A percentile compares a stretch with the other conserved stretches of the same genome.
Conservation (phyloP, 228 moss, liverwort and hornwort genomes). For the Sphagnum fallax region DNA sequence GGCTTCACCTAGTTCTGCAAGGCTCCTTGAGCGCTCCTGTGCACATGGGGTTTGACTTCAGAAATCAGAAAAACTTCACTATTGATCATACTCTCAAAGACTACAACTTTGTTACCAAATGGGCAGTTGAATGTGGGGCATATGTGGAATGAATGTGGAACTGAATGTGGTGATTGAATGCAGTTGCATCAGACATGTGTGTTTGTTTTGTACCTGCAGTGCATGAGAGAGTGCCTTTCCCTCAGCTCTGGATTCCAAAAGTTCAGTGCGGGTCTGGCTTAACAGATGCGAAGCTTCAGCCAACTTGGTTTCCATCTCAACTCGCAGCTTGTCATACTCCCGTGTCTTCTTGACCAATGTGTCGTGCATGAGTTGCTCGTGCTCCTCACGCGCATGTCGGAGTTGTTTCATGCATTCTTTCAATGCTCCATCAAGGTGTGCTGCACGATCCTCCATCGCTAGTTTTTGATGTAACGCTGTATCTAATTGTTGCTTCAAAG, state of each 20-base stretch:
- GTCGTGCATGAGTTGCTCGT: conserved; percentile 55
- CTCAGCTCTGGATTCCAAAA: conserved; percentile 52
- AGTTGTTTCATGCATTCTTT: conserved; percentile 66
- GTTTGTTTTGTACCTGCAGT: conserved; percentile 25
- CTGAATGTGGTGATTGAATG: no score
- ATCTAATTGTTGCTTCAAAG: conserved; percentile 46
- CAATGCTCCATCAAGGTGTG: conserved; percentile 57
- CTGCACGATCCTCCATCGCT: conserved; percentile 48
- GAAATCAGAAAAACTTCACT: neutral
- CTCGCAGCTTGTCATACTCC: conserved; percentile 47
- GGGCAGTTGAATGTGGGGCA: no score
- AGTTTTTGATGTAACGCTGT: conserved; percentile 45
- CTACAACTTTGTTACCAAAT: no score
- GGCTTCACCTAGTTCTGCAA: conserved; percentile 36
- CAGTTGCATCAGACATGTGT: no score
- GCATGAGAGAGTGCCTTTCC: conserved; percentile 47
- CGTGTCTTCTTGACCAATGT: conserved; percentile 43
- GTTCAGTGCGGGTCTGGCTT: conserved; percentile 36
- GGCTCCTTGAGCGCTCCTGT: conserved; percentile 43
- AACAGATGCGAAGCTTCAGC: conserved; percentile 32
- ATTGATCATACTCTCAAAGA: no score
- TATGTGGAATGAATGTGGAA: no score
- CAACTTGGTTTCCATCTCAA: conserved; percentile 54
- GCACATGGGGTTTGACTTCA: conserved; percentile 2
- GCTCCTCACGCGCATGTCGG: conserved; percentile 47